Conservation (phyloP, 2,329 filamentous ascomycete genomes). For the Ophiobolus disseminans region DNA sequence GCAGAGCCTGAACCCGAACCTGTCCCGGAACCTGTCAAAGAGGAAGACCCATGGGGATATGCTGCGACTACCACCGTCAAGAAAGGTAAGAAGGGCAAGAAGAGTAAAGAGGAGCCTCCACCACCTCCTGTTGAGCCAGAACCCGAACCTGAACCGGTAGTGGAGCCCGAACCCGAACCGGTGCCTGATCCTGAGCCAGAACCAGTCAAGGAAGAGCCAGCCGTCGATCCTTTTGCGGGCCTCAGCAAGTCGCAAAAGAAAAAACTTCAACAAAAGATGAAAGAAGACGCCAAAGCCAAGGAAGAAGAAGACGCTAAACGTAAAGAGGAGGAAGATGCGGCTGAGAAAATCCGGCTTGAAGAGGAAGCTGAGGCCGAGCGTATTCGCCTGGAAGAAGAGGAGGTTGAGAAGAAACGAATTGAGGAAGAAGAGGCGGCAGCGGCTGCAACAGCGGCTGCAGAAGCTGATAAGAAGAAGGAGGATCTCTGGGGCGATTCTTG, state of each 20-base stretch:
- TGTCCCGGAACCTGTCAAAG: slow-evolving; percentile 40
- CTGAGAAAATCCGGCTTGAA: slow-evolving; percentile 26
- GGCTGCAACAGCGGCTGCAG: slow-evolving; percentile 24
- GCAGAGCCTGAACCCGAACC: slow-evolving; percentile 31
- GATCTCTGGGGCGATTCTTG: slow-evolving; percentile 42
- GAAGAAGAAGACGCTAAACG: slow-evolving; percentile 29
- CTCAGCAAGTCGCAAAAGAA: slow-evolving; percentile 40
- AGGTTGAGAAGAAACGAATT: slow-evolving; percentile 8
- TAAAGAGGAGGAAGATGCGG: slow-evolving; percentile 28
- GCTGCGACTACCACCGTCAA: slow-evolving; percentile 20
- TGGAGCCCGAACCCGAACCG: slow-evolving; percentile 37
- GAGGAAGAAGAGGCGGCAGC: slow-evolving; percentile 28
- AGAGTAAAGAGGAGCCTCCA: slow-evolving; percentile 25
- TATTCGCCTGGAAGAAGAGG: slow-evolving; percentile 30
- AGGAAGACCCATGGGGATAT: slow-evolving; percentile 40
- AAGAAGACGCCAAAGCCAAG: slow-evolving; percentile 37
- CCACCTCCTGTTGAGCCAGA: slow-evolving; percentile 27
- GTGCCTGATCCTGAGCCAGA: slow-evolving; percentile 43
- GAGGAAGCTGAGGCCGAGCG: slow-evolving; percentile 39
- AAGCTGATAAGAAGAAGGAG: slow-evolving; percentile 41
- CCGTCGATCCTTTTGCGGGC: slow-evolving; percentile 38
- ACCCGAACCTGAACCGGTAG: slow-evolving; percentile 35
- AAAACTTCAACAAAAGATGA: slow-evolving; percentile 47
- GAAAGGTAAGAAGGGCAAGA: slow-evolving; percentile 43
- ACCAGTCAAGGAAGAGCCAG: slow-evolving; percentile 51